Percentiles rank a stretch among this genome's conserved stretches.
These are phyloP conservation scores for Cyberlindnera subsufficiens DNA, from an alignment of 805 yeast genomes.

Conservation along the genomic window DNA sequence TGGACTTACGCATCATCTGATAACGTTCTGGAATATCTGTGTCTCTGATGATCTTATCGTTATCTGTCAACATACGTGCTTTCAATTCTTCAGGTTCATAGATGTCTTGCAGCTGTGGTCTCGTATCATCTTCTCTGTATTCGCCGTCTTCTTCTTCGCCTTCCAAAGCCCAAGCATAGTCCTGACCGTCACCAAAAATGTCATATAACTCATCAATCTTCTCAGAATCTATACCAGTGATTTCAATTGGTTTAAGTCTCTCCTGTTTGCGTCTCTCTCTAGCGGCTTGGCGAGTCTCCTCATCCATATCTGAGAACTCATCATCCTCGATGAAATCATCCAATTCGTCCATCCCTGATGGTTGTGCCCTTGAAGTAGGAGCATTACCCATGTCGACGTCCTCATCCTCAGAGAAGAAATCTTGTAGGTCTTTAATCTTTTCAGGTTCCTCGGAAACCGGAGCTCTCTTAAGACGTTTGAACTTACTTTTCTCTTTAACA, in stretches of 20 bases:
- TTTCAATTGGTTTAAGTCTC: conserved; percentile 49
- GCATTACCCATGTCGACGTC: conserved; percentile 21
- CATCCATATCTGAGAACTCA: conserved; percentile 87
- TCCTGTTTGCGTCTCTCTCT: conserved; percentile 38
- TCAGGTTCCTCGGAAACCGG: conserved; percentile 38
- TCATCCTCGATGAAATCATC: conserved; percentile 98
- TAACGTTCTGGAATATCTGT: conserved; percentile 90
- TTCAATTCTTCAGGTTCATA: conserved; percentile 92
- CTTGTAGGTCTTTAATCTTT: conserved; percentile 30
- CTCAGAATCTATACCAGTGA: conserved; percentile 73
- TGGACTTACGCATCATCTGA: conserved; percentile 64
- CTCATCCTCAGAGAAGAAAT: conserved; percentile 37
- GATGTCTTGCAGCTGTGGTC: conserved; percentile 69
- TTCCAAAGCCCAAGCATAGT: conserved; percentile 96
- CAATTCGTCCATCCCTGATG: conserved; percentile 62
- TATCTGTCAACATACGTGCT: conserved; percentile 86
- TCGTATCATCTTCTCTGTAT: conserved; percentile 36
- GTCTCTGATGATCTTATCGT: conserved; percentile 80
- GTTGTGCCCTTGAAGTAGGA: conserved; percentile 3
- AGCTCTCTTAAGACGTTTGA: conserved; percentile 83
- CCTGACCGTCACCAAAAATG: conserved; percentile 95
- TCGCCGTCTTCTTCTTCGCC: conserved; percentile 61
- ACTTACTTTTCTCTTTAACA: conserved; percentile 36
- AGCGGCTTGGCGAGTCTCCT: conserved; percentile 46
- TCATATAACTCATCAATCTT: conserved; percentile 89